Evolutionary conservation across 352 stramenopile species (phyloP).

Genomic region (Pythium myriotylum): DNA sequence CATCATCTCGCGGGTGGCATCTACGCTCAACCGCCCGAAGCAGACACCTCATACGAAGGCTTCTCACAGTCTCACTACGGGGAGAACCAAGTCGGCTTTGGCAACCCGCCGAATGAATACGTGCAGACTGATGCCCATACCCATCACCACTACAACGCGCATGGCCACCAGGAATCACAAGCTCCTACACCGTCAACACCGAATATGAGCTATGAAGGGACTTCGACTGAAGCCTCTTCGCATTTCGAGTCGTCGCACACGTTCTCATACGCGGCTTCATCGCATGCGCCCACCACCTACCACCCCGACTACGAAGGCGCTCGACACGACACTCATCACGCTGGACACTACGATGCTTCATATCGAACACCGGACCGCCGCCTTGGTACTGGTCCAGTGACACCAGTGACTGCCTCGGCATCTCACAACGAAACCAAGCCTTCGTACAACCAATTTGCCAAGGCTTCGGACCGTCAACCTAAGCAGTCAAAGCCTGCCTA

Average conservation of each 20-base stretch:
- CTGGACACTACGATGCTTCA: conserved; percentile 3
- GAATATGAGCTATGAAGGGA: not conserved
- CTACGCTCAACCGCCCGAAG: conserved; percentile 21
- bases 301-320: not conserved
- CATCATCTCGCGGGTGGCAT: conserved; percentile 25
- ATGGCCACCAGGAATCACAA: not conserved
- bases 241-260: conserved; percentile 10
- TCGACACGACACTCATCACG: not conserved
- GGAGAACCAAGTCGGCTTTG: conserved; percentile 4
- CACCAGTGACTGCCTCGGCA: conserved; percentile 2
- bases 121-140: not conserved
- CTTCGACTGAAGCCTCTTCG: not conserved
- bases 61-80: conserved; percentile 14
- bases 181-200: not conserved
- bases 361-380: conserved; percentile 19
- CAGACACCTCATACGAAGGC: conserved; percentile 1
- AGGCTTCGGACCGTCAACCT: not conserved
- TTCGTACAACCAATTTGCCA: conserved; percentile 19
- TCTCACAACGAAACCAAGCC: not conserved
- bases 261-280: not conserved
- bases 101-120: not conserved
- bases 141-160: not conserved
- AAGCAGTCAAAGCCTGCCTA: not conserved
- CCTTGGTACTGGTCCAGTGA: not conserved
- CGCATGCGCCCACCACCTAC: not conserved